phyloP scores from a whole-genome alignment of 805 yeast genomes.

The Spencermartinsiella europaea region DNA sequence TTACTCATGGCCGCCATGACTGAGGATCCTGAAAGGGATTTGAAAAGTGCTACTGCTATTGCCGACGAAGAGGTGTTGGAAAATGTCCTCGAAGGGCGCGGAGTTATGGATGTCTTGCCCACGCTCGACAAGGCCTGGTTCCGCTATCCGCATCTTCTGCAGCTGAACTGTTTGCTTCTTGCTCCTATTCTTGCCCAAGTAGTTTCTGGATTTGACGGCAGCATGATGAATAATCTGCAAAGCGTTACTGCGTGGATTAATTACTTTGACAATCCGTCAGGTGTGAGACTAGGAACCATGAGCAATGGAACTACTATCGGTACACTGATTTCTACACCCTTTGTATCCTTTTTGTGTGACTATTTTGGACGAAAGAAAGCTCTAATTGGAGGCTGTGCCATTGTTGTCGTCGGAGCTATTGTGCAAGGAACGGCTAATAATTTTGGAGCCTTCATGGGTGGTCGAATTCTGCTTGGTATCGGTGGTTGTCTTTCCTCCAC shows the following conservation, averaged over 20 bases:
- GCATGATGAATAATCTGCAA: constrained; percentile 21
- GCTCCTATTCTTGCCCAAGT: constrained; percentile 15
- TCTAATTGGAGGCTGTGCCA: constrained; percentile 47
- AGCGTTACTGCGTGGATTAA: constrained; percentile 22
- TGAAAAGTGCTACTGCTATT: not conserved
- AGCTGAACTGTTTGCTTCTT: constrained; percentile 14
- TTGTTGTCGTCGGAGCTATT: constrained; percentile 55
- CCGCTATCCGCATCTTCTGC: constrained; percentile 14
- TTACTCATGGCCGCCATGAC: not conserved
- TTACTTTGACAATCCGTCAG: constrained; percentile 18
- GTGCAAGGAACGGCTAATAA: constrained; percentile 37
- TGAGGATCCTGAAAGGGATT: not conserved
- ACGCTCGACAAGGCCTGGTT: constrained; percentile 17
- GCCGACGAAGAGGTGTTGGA: constrained; percentile 5
- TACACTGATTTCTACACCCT: constrained; percentile 63
- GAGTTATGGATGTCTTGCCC: constrained; percentile 13
- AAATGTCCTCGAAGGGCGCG: constrained; percentile 4
- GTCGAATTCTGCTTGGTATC: constrained; percentile 63
- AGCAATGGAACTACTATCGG: constrained; percentile 41
- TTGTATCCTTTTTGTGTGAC: constrained; percentile 58
- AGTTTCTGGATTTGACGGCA: constrained; percentile 19
- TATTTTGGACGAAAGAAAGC: constrained; percentile 57
- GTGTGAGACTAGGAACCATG: constrained; percentile 17
- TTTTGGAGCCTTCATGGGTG: constrained; percentile 66
- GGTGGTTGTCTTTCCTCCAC: constrained; percentile 71